Percentiles rank a stretch among this genome's conserved stretches.
Conservation (phyloP, 2,329 filamentous ascomycete genomes). For the Catunica adiposa region DNA sequence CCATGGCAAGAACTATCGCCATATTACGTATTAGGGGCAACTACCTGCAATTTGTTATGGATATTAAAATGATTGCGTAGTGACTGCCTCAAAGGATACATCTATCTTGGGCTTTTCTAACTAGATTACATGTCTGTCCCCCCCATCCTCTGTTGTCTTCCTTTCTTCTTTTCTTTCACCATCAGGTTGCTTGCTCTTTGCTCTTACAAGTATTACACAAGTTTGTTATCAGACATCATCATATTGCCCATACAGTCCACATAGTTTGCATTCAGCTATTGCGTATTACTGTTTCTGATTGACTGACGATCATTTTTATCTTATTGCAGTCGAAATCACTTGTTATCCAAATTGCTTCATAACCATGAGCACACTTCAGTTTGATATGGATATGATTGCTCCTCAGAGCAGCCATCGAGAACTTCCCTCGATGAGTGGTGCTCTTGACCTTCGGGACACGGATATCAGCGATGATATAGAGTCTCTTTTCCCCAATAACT, state of each 20-base stretch:
- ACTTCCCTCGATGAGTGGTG: slow-evolving; percentile 10
- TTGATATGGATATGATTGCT: slow-evolving; percentile 6
- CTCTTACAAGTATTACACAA: neutral
- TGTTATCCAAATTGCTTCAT: neutral
- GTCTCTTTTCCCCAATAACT: slow-evolving; percentile 12
- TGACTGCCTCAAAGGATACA: too few species aligned
- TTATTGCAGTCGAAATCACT: slow-evolving; percentile 4
- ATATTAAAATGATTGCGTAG: too few species aligned
- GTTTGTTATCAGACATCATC: neutral
- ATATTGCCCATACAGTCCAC: neutral
- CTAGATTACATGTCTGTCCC: neutral
- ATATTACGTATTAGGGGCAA: too few species aligned
- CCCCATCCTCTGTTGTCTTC: neutral
- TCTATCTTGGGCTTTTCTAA: too few species aligned
- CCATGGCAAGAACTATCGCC: too few species aligned
- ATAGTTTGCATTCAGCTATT: slow-evolving; percentile 3
- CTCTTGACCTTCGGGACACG: slow-evolving; percentile 13
- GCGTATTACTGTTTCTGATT: neutral
- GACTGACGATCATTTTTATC: slow-evolving; percentile 8
- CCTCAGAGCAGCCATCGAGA: slow-evolving; percentile 6
- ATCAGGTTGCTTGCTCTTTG: neutral
- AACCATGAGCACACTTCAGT: slow-evolving; percentile 1
- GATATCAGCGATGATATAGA: slow-evolving; percentile 14
- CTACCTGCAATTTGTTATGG: too few species aligned
- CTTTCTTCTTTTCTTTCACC: neutral